Evolutionary conservation across 768 basidiomycete species (phyloP).

Genomic region (Lactifluus echinatus): DNA sequence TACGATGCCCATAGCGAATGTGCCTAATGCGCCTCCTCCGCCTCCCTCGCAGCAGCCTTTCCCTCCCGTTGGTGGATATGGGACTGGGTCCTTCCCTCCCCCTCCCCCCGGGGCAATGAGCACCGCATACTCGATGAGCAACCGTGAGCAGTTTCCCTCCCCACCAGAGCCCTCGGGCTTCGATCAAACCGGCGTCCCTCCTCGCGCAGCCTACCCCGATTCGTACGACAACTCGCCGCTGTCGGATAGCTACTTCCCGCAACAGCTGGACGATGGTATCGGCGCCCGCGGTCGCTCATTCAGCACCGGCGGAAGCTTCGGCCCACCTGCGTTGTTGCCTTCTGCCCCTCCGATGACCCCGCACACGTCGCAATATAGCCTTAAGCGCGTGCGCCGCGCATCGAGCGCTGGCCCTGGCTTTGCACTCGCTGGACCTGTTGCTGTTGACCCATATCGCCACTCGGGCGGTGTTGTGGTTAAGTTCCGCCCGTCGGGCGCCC

Average conservation of each 20-base stretch:
- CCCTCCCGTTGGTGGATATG: neutral
- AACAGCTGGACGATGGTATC: slow-evolving; percentile 7
- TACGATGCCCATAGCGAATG: neutral
- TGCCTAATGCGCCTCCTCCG: neutral
- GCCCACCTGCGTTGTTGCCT: slow-evolving; percentile 6
- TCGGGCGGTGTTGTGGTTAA: slow-evolving; percentile 4
- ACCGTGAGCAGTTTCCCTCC: slow-evolving; percentile 12
- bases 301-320: slow-evolving; percentile 15
- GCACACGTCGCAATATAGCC: slow-evolving; percentile 8
- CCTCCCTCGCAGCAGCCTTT: slow-evolving; percentile 4
- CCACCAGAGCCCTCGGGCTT: neutral
- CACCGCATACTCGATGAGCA: slow-evolving; percentile 2
- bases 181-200: slow-evolving; percentile 4
- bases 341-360: slow-evolving; percentile 16
- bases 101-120: slow-evolving; percentile 3
- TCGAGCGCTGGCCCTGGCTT: slow-evolving; percentile 16
- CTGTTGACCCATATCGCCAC: neutral
- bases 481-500: slow-evolving; percentile 16
- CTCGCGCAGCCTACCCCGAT: slow-evolving; percentile 2
- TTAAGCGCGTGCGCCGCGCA: slow-evolving; percentile 11
- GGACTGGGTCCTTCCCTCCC: neutral
- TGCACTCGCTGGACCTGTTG: neutral
- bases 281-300: slow-evolving; percentile 8
- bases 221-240: slow-evolving; percentile 20
- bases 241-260: slow-evolving; percentile 10